Base-by-base conservation (phyloP, 495 filamentous ascomycete genomes). In the Lasiosphaeris hirsuta region DNA sequence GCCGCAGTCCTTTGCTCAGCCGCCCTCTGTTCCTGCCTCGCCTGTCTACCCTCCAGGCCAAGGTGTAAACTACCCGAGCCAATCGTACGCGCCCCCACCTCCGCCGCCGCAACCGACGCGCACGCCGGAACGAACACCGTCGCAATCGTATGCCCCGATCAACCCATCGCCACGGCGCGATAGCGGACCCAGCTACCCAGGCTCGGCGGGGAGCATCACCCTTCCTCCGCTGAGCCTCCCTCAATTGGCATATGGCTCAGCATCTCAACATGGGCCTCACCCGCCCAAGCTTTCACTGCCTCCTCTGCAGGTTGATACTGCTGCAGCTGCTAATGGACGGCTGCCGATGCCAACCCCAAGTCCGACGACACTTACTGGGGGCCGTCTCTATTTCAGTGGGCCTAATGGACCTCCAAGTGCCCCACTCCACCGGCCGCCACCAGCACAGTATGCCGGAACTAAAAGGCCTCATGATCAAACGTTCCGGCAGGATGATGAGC, bases 1-100 rank as follows among this genome's bases (percentile, higher is more conserved):
- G 42, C 60, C 61, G 9, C 80, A 81, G 51, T 66, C 74, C 57
- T 75, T 76, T 33, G 72, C 75, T 34, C 77, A 73, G 49, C 74
- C 78, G 23, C 76, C 75, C 10, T 75, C 76, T 2, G 65, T 76
- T 18, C 75, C 74, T n/a, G 62, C 75, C 7, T 67, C 75, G 15
- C 69, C 68, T 0, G 63, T 71, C 8, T 81, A 80, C 58, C 76
- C 77, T 17, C 59, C 60, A 9, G 46, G 54, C 43, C 63, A 68
- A 43, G 48, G 52, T 3, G 50, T 57, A 6, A 48, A 51, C 7
- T 71, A 66, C 41, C 34, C 45, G 13, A 18, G 55, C 13, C 63
- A 60, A 15, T 57, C 68, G 19, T 76, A 79, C 38, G 72, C 72
- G 18, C 58, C 67, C 1, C 68, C 67, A 18, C 76, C 73, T 34